Evolutionary conservation across 2,329 filamentous ascomycete species (phyloP), one percentile per base, ranked within the genome.

Genomic region (Waltergamsia citrina): DNA sequence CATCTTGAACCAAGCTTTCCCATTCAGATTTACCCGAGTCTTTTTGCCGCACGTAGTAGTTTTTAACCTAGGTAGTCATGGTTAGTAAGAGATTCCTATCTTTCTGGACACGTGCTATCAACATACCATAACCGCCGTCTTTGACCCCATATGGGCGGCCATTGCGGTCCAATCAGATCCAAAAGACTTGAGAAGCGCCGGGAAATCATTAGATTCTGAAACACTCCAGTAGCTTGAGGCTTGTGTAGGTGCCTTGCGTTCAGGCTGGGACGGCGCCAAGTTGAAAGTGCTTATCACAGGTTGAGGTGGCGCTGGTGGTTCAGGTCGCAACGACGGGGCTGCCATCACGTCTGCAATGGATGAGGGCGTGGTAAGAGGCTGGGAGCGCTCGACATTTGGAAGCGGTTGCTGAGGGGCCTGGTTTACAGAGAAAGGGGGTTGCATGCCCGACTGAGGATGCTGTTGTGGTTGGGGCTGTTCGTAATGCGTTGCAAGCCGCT

Each of bases 191-290:
- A 92, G 65, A 38, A 86, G 67, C 36, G 69, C 71, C 23, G 80
- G 78, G 54, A 92, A 92, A 48, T 88, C 84, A 30, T 71, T 81
- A 35, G 81, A 71, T 57, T 92, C 85, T 2, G 81, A 81, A 16
- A 90, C 84, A 47, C 84, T 90, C 85, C 85, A 92, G 54, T 92
- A 92, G 54, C 84, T 90, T 2, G 81, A 86, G 11, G 81, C 75
- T 43, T 79, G 77, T 36, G 61, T 60, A 16, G 65, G 65, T 8
- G 59, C 55, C 38, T 71, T 72, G 28, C 70, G 68, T 43, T 77
- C 71, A 23, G 58, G 53, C 25, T 59, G 58, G 11, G 55, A 47
- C 40, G 64, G 58, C 11, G 55, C 46, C 32, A 73, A 50, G 39
- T 74, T 72, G 43, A 75, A 69, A 18, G 66, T 68, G 9, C 66